Evolutionary conservation across 768 basidiomycete genomes (phyloP), one percentile per base, ranked within the genome.

Genomic region (Sistotremastrum niveocremeum): DNA sequence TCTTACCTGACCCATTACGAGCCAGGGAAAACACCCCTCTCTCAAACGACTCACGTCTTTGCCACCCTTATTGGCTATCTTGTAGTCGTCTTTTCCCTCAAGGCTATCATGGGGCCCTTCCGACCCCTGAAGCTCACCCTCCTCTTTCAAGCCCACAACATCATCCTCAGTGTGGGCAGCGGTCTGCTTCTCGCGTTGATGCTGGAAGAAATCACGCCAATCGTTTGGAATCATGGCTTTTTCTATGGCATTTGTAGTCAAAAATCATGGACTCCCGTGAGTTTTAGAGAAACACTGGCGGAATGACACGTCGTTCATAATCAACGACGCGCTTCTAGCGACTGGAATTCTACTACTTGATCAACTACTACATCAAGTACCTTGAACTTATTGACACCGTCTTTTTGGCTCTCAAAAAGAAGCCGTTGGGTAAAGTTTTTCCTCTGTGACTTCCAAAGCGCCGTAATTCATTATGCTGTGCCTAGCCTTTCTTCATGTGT

Each of bases 321-420:
- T 49, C 41, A 20, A 5, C n/a, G 37, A 20, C 34, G 43, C 42
- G 37, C 37, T 20, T 39, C 9, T 57, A 95, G 91, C 77, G 75
- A 61, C 71, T 97, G 62, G 85, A 97, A 67, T 83, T 91, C 58
- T 97, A 87, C 70, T 98, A 99, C 70, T 90, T 98, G 73, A 72
- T 97, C 71, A 99, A 99, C 71, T 99, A 98, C 69, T 91, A 82
- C 66, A 88, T 95, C 77, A 97, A 97, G 63, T 98, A 97, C 64
- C 68, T 95, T 52, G 95, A 99, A 66, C 77, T 98, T 49, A 62
- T 94, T 52, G 95, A 98, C 70, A 99, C 95, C 9, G 76, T 97
- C 53, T 99, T 98, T 74, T 78, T 99, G 53, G 87, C 86, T 7
- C 68, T 97, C 56, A 99, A 98, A 78, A 99, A 98, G 75, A 98